Evolutionary conservation across 1,139 yeast genomes (phyloP), one percentile per base, ranked within the genome.

Genomic region (Hanseniaspora sp.): DNA sequence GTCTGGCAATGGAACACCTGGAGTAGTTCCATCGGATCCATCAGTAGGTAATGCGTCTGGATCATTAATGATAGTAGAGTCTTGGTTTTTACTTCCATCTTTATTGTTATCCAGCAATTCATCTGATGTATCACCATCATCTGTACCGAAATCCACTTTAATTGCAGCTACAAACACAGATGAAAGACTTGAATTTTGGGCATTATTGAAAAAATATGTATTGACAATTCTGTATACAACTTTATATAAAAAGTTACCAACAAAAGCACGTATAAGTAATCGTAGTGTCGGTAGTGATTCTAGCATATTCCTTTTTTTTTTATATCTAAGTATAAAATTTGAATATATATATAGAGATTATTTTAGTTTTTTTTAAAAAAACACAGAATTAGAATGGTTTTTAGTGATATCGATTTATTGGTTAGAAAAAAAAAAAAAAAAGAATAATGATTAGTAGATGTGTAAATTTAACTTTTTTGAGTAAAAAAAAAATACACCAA

Each of bases 1-100:
- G 56, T 78, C 86, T 9, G 38, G n/a, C 3, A 15, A 3, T 12
- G 29, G 11, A 45, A 66, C 69, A 23, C 64, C 73, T 6, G 73
- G 73, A 15, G 77, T 69, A 30, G 71, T 63, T 52, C 75, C 82
- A 5, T 82, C 79, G 6, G 70, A 63, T 48, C 74, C 77, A 44
- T 73, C 77, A 30, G 68, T 70, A 45, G 59, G 64, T n/a, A 59
- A n/a, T 64, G 64, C 28, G 53, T 60, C 49, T 3, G 56, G 46
- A 30, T 42, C 46, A 17, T 44, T 48, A n/a, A 40, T 41, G 15
- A 42, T 45, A 4, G 49, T 44, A 7, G 46, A 12, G 55, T 56
- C 38, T 37, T 5, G n/a, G 31, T 30, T 56, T 28, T 37, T 46
- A 28, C 49, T 52, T 57, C 59, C 40, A 44, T 38, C 11, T 45